Base-by-base conservation (phyloP, 345 rosid genomes). In the Atalantia buxifolia region DNA sequence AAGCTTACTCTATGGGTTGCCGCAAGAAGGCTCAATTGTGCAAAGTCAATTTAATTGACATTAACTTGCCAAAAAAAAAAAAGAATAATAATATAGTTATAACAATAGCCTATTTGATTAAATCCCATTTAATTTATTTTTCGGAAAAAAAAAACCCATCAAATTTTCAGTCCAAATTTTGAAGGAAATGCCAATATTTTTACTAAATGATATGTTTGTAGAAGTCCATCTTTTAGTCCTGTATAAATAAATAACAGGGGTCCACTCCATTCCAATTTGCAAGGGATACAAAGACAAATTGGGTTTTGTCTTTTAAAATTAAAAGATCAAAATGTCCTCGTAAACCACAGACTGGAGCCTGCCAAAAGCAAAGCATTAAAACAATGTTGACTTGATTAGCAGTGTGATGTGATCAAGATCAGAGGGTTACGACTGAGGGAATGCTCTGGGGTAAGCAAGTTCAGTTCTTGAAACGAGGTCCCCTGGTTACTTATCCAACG, bases 241-340 rank as follows among this genome's bases (percentile, higher is more conserved):
- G 14, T 10, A 2, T 60, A 3, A 3, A 9, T 24, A 1, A 60
- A 60, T n/a, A 2, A n/a, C 4, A 1, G 22, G 59, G 70, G 69
- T 63, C 42, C 22, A 42, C 9, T 19, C 6, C 53, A 16, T 18
- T 27, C 8, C 53, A 36, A 56, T 30, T 56, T 72, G 2, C 0
- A 4, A 13, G 45, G 2, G 30, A 6, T 33, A 1, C 3, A 1
- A 16, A 12, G 78, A 50, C 48, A 63, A 38, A 30, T 4, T 21
- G 33, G 68, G 13, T 57, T 59, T 72, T 81, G 78, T 66, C 75
- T 61, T 57, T 14, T 21, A 60, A 63, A 65, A 33, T 27, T n/a
- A n/a, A 10, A 14, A 50, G 62, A 62, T 10, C 9, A 25, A 31
- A 75, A 12, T 12, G 22, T 78, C 62, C 4, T n/a, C 0, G 42